These are phyloP conservation scores for Rehmannia glutinosa DNA, from an alignment of 257 asterid genomes.

Conservation along the genomic window DNA sequence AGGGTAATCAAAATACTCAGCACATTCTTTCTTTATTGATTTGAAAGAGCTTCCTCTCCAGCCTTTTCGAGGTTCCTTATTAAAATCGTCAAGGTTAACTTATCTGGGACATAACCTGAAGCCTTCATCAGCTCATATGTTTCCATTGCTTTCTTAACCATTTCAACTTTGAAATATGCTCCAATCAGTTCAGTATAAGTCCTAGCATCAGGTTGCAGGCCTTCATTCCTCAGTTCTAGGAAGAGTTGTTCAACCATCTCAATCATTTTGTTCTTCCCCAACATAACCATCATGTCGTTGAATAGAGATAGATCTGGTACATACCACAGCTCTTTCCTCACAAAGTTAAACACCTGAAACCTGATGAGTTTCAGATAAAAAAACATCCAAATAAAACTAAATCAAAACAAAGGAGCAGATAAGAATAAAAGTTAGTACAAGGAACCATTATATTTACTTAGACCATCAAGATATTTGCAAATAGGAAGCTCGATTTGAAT, in stretches of 20 bases:
- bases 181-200: conserved; percentile 72
- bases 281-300: conserved; percentile 52
- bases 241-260: conserved; percentile 50
- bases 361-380: conserved; percentile 28
- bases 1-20: conserved; percentile 50
- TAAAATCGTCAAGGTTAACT: conserved; percentile 51
- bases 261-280: conserved; percentile 53
- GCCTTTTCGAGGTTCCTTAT: conserved; percentile 63
- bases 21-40: conserved; percentile 53
- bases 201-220: conserved; percentile 53
- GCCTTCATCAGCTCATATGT: conserved; percentile 59
- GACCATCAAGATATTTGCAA: too few relatives aligned
- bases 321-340: conserved; percentile 62
- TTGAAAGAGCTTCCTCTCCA: conserved; percentile 42
- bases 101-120: conserved; percentile 61
- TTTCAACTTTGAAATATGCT: conserved; percentile 54
- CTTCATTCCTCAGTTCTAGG: conserved; percentile 45
- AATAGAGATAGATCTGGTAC: conserved; percentile 49
- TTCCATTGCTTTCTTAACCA: conserved; percentile 57
- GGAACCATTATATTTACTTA: too few relatives aligned
- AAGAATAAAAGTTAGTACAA: too few relatives aligned
- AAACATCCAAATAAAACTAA: too few relatives aligned
- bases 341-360: conserved; percentile 57
- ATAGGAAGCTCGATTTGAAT: too few relatives aligned
- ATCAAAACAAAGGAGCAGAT: too few relatives aligned